Evolutionary conservation across 2,329 filamentous ascomycete genomes (phyloP).

Genomic region (Lachnellula subtilissima): DNA sequence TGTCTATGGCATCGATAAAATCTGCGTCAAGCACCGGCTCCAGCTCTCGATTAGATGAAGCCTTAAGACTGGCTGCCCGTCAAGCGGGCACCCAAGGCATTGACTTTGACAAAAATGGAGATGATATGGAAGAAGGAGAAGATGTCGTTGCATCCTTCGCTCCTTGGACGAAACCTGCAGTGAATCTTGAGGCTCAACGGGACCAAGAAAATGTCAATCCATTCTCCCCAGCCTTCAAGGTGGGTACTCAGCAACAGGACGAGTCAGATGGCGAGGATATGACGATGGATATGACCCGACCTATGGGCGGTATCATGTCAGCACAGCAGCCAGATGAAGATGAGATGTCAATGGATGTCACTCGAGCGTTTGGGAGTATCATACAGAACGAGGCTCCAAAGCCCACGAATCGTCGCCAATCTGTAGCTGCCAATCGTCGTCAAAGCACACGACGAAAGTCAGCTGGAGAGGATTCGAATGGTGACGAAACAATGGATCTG

Average conservation of each 20-base stretch:
- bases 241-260: constrained; percentile 16
- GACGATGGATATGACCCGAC: constrained; percentile 56
- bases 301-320: constrained; percentile 46
- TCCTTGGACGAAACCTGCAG: constrained; percentile 62
- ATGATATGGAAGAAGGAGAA: constrained; percentile 53
- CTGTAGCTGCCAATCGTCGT: constrained; percentile 26
- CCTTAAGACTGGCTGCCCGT: constrained; percentile 67
- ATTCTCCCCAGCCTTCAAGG: constrained; percentile 34
- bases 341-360: constrained; percentile 89
- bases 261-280: constrained; percentile 36
- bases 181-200: constrained; percentile 29
- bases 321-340: constrained; percentile 33
- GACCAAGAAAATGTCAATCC: constrained; percentile 48
- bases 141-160: constrained; percentile 70
- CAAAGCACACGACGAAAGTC: constrained; percentile 36
- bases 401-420: constrained; percentile 26
- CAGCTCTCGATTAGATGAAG: constrained; percentile 70
- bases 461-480: constrained; percentile 27
- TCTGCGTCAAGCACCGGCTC: constrained; percentile 58
- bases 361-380: constrained; percentile 75
- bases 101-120: constrained; percentile 48
- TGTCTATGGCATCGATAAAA: constrained; percentile 58
- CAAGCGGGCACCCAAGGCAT: constrained; percentile 71
- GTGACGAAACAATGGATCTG: constrained; percentile 48
- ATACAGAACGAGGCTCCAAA: constrained; percentile 37